Base-by-base conservation (phyloP, 1,284 basidiomycete species). In the Phaffia rhodozyma region DNA sequence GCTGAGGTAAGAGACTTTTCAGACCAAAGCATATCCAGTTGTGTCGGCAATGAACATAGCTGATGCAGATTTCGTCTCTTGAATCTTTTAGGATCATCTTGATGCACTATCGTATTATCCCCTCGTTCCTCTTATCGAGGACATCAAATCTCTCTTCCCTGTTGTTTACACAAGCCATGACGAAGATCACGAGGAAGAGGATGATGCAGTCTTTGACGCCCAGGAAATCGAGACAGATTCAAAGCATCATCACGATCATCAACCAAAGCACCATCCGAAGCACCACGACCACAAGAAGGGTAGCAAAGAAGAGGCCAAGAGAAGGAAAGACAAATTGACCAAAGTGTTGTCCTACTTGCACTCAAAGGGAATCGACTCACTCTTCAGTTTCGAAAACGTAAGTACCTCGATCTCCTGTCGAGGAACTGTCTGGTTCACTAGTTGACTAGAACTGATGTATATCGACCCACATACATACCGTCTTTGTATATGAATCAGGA, bases 261-360 rank as follows among this genome's bases (percentile, higher is more conserved):
- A 43, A 5, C 38, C 7, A 11, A 43, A 11, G 38, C 13, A 7
- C 13, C 38, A 43, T 16, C 38, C 7, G 38, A 43, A 43, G 38
- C 38, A 43, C 38, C 38, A 43, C 16, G 38, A 43, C 13, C 38
- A 43, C 38, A 43, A 43, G 38, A 43, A 43, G 13, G 38, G 38
- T 16, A 11, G 38, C 5, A 43, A 43, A 11, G 38, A 43, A 1
- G 69, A 70, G n/a, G 50, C 66, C n/a, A 71, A 68, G 6, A 69
- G 68, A 7, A 65, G 66, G 34, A 49, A 51, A 54, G 58, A 60
- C 59, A 71, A 69, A 65, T 66, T 80, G 66, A 96, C 92, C 6
- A 84, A 86, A 56, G 85, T 89, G 0, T 75, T 97, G 48, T 84
- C 89, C 5, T 97, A 84, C 76, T 79, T 96, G 55, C 92, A 97